Evolutionary conservation across 768 basidiomycete species (phyloP).

Genomic region (Mycena albidolilacea): DNA sequence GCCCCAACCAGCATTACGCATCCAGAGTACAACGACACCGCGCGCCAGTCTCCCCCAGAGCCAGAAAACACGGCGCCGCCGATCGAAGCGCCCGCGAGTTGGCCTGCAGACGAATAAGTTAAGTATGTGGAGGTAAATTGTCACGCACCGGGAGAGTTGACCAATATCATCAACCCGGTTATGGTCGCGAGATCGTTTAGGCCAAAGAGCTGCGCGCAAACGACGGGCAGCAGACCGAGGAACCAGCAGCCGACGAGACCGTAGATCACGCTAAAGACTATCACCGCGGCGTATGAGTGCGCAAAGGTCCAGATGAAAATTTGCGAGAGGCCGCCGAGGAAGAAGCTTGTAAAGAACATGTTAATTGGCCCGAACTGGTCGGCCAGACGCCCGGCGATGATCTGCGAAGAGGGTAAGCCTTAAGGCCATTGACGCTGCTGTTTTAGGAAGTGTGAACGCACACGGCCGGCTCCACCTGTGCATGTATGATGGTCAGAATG

Average conservation of each 20-base stretch:
- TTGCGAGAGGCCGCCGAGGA: slow-evolving; percentile 52
- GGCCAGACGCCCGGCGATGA: slow-evolving; percentile 53
- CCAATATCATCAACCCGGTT: slow-evolving; percentile 45
- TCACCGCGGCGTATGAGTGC: slow-evolving; percentile 48
- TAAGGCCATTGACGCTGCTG: no score
- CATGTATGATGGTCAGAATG: neutral
- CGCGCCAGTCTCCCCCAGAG: slow-evolving; percentile 49
- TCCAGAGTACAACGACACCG: slow-evolving; percentile 50
- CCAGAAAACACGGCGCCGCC: slow-evolving; percentile 49
- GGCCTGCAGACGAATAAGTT: slow-evolving; percentile 38
- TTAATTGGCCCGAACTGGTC: slow-evolving; percentile 59
- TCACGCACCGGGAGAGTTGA: slow-evolving; percentile 41
- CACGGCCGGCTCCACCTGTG: slow-evolving; percentile 43
- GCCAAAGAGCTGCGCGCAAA: slow-evolving; percentile 47
- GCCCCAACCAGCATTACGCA: slow-evolving; percentile 48
- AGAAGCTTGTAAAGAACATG: slow-evolving; percentile 52
- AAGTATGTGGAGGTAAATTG: neutral
- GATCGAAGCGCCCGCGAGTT: slow-evolving; percentile 50
- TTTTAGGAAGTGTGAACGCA: slow-evolving; percentile 16
- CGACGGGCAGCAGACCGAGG: slow-evolving; percentile 51
- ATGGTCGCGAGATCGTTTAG: slow-evolving; percentile 43
- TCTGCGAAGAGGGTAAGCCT: slow-evolving; percentile 35
- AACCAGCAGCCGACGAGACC: slow-evolving; percentile 54
- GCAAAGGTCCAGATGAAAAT: slow-evolving; percentile 58
- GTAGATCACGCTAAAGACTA: slow-evolving; percentile 50